Percentiles rank a stretch among this genome's conserved stretches.
These are phyloP conservation scores for Basipetospora chlamydospora DNA, from an alignment of 2,329 filamentous ascomycete genomes.

Conservation along the genomic window DNA sequence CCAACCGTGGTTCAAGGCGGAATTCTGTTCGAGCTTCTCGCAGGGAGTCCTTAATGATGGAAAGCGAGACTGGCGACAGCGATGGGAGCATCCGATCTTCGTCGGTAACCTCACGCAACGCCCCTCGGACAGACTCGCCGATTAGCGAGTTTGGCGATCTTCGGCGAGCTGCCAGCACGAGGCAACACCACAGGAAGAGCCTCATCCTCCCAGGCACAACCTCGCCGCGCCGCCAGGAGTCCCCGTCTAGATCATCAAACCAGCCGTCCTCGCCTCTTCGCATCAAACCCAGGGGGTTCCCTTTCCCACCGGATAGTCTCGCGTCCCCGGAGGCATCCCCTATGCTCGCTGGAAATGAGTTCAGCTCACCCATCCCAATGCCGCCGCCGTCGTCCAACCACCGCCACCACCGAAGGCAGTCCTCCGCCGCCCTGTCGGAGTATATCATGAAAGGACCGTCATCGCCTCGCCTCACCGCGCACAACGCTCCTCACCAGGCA, in stretches of 20 bases:
- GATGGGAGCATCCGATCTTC: slow-evolving; percentile 78
- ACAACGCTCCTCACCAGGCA: slow-evolving; percentile 65
- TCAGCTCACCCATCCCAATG: slow-evolving; percentile 56
- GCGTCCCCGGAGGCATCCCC: slow-evolving; percentile 83
- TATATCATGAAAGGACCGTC: slow-evolving; percentile 52
- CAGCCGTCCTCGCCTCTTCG: slow-evolving; percentile 78
- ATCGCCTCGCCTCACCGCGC: slow-evolving; percentile 68
- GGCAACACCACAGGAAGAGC: slow-evolving; percentile 76
- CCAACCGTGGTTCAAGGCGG: slow-evolving; percentile 48
- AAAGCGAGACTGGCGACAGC: slow-evolving; percentile 73
- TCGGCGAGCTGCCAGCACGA: slow-evolving; percentile 59
- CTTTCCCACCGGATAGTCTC: slow-evolving; percentile 46
- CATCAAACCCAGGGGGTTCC: slow-evolving; percentile 63
- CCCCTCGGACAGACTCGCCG: slow-evolving; percentile 72
- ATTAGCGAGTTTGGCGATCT: slow-evolving; percentile 72
- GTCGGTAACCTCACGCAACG: slow-evolving; percentile 53
- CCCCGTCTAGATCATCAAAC: slow-evolving; percentile 59
- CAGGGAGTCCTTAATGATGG: slow-evolving; percentile 51
- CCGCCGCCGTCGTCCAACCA: slow-evolving; percentile 22
- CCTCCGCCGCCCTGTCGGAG: slow-evolving; percentile 72
- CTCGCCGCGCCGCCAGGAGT: slow-evolving; percentile 75
- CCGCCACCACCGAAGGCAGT: slow-evolving; percentile 72
- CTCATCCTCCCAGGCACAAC: slow-evolving; percentile 66
- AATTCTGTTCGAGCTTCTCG: slow-evolving; percentile 21
- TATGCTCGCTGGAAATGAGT: slow-evolving; percentile 68